phyloP scores from a whole-genome alignment of 495 filamentous ascomycete genomes.

The Aspergillus wentii region DNA sequence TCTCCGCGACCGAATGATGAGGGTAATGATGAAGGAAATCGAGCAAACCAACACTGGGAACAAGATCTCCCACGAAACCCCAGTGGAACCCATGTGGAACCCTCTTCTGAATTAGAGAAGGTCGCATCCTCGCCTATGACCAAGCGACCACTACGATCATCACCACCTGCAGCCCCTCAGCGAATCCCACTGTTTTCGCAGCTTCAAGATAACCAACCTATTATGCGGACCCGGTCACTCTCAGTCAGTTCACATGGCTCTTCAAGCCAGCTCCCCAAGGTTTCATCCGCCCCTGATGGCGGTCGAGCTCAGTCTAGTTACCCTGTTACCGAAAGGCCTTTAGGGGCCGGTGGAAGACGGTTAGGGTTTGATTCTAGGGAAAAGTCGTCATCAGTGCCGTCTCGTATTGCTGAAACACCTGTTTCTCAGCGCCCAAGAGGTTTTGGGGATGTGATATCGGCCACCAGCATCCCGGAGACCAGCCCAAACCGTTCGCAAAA shows the following conservation, averaged over 20 bases:
- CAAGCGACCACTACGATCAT: conserved; percentile 17
- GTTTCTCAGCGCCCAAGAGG: conserved; percentile 20
- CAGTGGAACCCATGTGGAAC: conserved; percentile 10
- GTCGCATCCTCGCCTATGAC: conserved; percentile 26
- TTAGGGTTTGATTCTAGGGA: conserved; percentile 9
- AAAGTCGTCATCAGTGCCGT: conserved; percentile 39
- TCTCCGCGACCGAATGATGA: conserved; percentile 23
- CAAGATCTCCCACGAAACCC: conserved; percentile 1
- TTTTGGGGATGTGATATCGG: conserved; percentile 23
- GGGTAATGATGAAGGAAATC: not conserved
- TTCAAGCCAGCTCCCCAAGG: conserved; percentile 3
- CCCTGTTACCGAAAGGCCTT: not conserved
- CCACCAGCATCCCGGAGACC: conserved; percentile 37
- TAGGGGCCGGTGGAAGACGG: conserved; percentile 1
- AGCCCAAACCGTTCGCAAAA: conserved; percentile 28
- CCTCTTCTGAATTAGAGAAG: conserved; percentile 14
- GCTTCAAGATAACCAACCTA: conserved; percentile 1
- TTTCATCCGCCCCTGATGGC: conserved; percentile 6
- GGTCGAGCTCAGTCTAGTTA: conserved; percentile 13
- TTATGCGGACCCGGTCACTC: conserved; percentile 2
- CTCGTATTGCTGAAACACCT: conserved; percentile 38
- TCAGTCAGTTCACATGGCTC: conserved; percentile 7
- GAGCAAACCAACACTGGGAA: conserved; percentile 2
- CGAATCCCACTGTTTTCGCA: conserved; percentile 4
- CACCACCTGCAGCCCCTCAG: conserved; percentile 16